These are phyloP conservation scores for Peziza echinospora DNA, from an alignment of 495 filamentous ascomycete genomes.

Conservation along the genomic window DNA sequence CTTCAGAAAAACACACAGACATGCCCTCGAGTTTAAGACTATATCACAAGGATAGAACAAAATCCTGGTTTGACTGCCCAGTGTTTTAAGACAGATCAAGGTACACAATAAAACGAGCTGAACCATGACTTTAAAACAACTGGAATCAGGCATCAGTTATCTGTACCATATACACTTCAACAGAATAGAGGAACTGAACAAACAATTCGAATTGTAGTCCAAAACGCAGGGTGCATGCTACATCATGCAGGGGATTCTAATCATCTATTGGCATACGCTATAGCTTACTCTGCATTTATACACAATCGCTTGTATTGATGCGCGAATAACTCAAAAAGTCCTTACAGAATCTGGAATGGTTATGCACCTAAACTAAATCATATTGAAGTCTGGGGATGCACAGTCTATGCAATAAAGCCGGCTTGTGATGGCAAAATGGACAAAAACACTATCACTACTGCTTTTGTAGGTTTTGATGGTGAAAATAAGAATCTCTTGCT, in stretches of 20 bases:
- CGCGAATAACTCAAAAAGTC: no score
- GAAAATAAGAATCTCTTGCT: background rate
- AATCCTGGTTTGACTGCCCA: background rate
- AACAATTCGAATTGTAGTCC: background rate
- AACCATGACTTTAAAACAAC: background rate
- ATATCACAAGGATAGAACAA: background rate
- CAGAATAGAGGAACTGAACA: background rate
- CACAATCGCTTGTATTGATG: no score
- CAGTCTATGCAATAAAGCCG: background rate
- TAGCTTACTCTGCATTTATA: background rate
- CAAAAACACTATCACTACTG: background rate
- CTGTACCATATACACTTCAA: background rate
- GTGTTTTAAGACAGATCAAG: background rate
- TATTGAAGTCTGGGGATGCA: background rate
- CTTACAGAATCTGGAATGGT: no score
- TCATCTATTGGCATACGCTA: background rate
- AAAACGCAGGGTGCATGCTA: background rate
- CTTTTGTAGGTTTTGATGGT: background rate
- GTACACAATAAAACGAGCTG: background rate
- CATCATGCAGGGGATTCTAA: background rate
- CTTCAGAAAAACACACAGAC: background rate
- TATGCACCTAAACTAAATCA: background rate
- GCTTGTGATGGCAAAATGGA: background rate
- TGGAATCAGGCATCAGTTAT: background rate
- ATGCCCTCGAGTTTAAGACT: background rate